Evolutionary conservation across 192 early-diverging fungal genomes (phyloP).

Genomic region (Coemansia sp.): DNA sequence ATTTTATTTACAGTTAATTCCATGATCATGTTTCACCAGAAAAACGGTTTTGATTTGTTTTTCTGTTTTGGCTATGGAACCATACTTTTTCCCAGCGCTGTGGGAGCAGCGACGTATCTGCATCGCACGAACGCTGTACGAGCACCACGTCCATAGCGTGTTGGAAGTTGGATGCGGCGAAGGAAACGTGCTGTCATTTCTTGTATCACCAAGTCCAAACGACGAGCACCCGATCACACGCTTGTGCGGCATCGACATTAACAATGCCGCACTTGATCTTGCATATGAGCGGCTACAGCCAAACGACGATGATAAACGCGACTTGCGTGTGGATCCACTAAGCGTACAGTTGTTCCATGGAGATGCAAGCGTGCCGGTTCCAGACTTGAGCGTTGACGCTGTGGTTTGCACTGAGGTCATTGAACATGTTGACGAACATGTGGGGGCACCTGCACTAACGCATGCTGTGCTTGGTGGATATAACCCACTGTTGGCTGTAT

Average conservation of each 20-base stretch:
- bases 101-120: conserved; percentile 82
- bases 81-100: conserved; percentile 61
- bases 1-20: background rate
- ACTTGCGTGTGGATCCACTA: conserved; percentile 62
- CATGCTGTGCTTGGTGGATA: conserved; percentile 64
- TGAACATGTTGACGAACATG: conserved; percentile 69
- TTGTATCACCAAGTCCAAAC: conserved; percentile 56
- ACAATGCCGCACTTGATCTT: conserved; percentile 32
- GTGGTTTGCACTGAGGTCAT: conserved; percentile 82
- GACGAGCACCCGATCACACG: conserved; percentile 53
- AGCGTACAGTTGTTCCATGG: conserved; percentile 68
- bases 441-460: conserved; percentile 60
- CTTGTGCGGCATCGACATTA: conserved; percentile 76
- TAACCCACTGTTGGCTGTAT: conserved; percentile 66
- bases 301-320: conserved; percentile 56
- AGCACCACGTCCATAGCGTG: conserved; percentile 57
- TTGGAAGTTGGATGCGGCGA: conserved; percentile 89
- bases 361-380: conserved; percentile 24
- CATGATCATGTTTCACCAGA: background rate
- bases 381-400: conserved; percentile 57
- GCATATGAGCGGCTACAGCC: conserved; percentile 62
- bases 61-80: conserved; percentile 19
- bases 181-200: conserved; percentile 66
- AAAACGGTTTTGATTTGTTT: background rate
- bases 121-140: conserved; percentile 56